A percentile compares a stretch with the other conserved stretches of the same genome.
Conservation (phyloP, 129 eudicot species). For the Flaveria ramosissima region DNA sequence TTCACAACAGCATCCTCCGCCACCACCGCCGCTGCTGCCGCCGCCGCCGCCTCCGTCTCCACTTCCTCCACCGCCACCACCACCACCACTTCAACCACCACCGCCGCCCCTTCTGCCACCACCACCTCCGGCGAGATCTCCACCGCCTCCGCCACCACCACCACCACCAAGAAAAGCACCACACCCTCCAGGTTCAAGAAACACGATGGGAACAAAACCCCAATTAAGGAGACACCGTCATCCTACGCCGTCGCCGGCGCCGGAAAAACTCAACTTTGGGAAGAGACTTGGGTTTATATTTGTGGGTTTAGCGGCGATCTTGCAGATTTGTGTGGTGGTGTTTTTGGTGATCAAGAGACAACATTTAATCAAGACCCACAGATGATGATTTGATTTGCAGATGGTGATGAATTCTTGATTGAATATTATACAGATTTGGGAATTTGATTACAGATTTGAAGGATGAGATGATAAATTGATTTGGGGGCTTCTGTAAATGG, state of each 20-base stretch:
- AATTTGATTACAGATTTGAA: not conserved
- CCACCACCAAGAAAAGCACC: constrained; percentile 17
- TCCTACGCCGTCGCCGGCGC: constrained; percentile 4
- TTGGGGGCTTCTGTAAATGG: constrained; percentile 29
- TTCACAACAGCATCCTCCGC: constrained; percentile 18
- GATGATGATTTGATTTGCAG: constrained; percentile 5
- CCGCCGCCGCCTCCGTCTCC: not conserved
- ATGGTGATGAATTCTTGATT: constrained; percentile 2
- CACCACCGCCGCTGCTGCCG: not conserved
- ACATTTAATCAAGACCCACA: constrained; percentile 29
- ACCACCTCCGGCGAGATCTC: not conserved
- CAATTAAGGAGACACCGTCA: constrained; percentile 10
- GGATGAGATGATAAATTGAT: not conserved
- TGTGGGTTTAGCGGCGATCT: constrained; percentile 34
- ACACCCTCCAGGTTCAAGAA: constrained; percentile 23
- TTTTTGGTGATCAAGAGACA: constrained; percentile 34
- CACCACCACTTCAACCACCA: constrained; percentile 8
- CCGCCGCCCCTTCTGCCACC: not conserved
- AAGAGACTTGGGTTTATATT: constrained; percentile 40
- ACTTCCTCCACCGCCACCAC: not conserved
- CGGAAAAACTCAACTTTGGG: constrained; percentile 23
- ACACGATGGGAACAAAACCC: constrained; percentile 18
- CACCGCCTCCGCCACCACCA: constrained; percentile 14
- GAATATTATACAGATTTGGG: not conserved
- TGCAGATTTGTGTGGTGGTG: constrained; percentile 38